Percentiles rank a stretch among this genome's conserved stretches.
These are phyloP conservation scores for Puccinia coronata DNA, from an alignment of 1,284 basidiomycete genomes.

Conservation along the genomic window DNA sequence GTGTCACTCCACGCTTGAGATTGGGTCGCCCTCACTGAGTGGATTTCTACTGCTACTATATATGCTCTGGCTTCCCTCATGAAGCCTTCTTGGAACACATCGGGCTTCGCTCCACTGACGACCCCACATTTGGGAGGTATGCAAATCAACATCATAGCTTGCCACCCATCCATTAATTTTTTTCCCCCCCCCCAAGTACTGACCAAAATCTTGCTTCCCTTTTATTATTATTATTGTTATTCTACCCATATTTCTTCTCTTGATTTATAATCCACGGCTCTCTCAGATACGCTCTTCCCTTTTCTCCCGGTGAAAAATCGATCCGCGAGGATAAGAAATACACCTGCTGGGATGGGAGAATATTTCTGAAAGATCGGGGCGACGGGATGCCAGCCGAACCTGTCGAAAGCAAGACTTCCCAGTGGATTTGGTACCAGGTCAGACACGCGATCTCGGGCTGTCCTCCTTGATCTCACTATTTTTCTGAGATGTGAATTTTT, in stretches of 20 bases:
- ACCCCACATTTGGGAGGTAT: conserved; percentile 7
- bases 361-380: conserved; percentile 23
- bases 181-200: no score
- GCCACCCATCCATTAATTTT: neutral
- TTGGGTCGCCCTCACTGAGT: neutral
- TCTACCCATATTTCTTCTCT: neutral
- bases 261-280: neutral
- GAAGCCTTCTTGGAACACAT: neutral
- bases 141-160: neutral
- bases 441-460: neutral
- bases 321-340: conserved; percentile 20
- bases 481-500: neutral
- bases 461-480: neutral
- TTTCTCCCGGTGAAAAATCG: conserved; percentile 32
- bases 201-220: no score
- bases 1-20: neutral
- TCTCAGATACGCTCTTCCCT: conserved; percentile 42
- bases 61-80: neutral
- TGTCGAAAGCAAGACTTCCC: conserved; percentile 18
- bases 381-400: neutral
- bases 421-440: conserved; percentile 49
- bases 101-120: neutral
- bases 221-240: no score
- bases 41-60: no score
- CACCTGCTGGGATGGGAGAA: conserved; percentile 38